phyloP scores from a whole-genome alignment of 2,329 filamentous ascomycete species.

The Aspergillus sp. region DNA sequence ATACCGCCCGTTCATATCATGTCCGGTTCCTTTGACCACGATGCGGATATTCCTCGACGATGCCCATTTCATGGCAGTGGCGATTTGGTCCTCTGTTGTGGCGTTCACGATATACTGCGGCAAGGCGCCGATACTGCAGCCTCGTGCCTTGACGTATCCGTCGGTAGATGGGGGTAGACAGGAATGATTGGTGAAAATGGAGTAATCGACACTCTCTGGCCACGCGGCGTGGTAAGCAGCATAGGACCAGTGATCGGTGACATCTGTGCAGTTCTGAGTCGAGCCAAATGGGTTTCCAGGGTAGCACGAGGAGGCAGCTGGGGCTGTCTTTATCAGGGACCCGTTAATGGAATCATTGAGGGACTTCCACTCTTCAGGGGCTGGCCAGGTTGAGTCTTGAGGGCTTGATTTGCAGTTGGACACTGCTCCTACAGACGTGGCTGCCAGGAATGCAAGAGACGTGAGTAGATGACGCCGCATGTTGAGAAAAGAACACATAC shows the following conservation, averaged over 20 bases:
- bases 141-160: constrained; percentile 24
- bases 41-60: constrained; percentile 22
- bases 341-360: constrained; percentile 24
- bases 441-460: not conserved
- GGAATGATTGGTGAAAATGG: constrained; percentile 33
- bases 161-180: constrained; percentile 28
- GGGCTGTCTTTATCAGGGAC: constrained; percentile 23
- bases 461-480: not conserved
- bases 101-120: constrained; percentile 37
- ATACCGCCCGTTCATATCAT: constrained; percentile 26
- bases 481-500: too few relatives aligned
- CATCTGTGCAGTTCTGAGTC: constrained; percentile 21
- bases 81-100: constrained; percentile 27
- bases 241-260: constrained; percentile 29
- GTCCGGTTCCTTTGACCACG: constrained; percentile 26
- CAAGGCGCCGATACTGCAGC: constrained; percentile 30
- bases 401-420: constrained; percentile 19
- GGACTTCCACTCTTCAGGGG: constrained; percentile 18
- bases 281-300: constrained; percentile 28
- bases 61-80: constrained; percentile 29
- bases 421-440: not conserved
- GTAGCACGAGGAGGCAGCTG: constrained; percentile 34
- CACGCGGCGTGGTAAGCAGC: constrained; percentile 28
- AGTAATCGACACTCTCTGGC: constrained; percentile 33
- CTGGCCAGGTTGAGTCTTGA: constrained; percentile 19